phyloP scores from a whole-genome alignment of 1,284 basidiomycete genomes.

The Heterobasidion occidentale region DNA sequence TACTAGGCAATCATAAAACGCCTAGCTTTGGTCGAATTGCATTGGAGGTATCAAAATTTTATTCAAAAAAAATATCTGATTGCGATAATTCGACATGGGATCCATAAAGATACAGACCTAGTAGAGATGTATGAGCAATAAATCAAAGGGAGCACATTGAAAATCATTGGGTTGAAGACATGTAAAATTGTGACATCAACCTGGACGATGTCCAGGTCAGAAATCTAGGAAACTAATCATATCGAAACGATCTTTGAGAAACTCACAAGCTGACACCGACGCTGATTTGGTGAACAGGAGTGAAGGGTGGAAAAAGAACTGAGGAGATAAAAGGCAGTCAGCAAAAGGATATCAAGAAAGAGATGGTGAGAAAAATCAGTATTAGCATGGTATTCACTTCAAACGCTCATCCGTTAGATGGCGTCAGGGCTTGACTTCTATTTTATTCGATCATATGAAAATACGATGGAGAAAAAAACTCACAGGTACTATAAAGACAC shows the following conservation, averaged over 20 bases:
- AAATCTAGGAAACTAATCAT: background rate
- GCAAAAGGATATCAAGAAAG: background rate
- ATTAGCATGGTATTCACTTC: conserved; percentile 16
- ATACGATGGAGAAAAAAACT: conserved; percentile 2
- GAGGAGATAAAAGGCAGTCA: background rate
- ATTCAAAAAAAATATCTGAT: background rate
- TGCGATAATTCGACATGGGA: background rate
- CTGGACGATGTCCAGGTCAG: conserved; percentile 10
- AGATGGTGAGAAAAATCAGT: conserved; percentile 7
- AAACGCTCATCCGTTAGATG: conserved; percentile 10
- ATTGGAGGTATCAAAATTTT: background rate
- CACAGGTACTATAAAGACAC: background rate
- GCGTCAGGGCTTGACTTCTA: conserved; percentile 14
- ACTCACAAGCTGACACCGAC: background rate
- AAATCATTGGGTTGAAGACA: conserved; percentile 38
- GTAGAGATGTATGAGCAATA: background rate
- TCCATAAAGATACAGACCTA: background rate
- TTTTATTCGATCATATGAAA: conserved; percentile 11
- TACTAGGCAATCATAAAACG: background rate
- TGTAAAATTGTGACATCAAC: conserved; percentile 17
- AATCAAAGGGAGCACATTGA: background rate
- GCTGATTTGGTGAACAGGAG: background rate
- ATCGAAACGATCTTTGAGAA: background rate
- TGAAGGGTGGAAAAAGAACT: background rate
- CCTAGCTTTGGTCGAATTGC: background rate